Percentiles rank a stretch among this genome's conserved stretches.
phyloP scores from a whole-genome alignment of 1,139 yeast species.

The Pichia sp. region DNA sequence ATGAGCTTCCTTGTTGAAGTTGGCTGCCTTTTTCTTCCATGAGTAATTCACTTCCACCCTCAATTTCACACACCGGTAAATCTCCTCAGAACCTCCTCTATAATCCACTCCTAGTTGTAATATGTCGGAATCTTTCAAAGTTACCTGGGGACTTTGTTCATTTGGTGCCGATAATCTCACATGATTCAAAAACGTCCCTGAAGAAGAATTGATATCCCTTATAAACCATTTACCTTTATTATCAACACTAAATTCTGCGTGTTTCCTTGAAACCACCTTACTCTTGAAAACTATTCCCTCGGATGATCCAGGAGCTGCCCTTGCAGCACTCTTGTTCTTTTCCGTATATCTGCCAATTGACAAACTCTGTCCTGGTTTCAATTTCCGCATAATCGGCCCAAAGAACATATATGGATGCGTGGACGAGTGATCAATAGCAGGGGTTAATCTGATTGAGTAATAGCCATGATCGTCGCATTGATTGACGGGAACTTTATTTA shows the following conservation, averaged over 20 bases:
- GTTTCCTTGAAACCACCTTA: constrained; percentile 87
- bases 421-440: constrained; percentile 78
- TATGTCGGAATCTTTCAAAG: constrained; percentile 76
- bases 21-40: constrained; percentile 79
- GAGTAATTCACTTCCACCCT: constrained; percentile 83
- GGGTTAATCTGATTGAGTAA: constrained; percentile 71
- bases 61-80: constrained; percentile 87
- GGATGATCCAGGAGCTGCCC: constrained; percentile 62
- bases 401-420: constrained; percentile 73
- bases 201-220: constrained; percentile 78
- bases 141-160: constrained; percentile 56
- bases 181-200: constrained; percentile 90
- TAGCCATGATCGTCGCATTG: constrained; percentile 39
- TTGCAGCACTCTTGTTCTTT: constrained; percentile 65
- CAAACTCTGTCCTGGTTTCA: constrained; percentile 54
- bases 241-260: constrained; percentile 74
- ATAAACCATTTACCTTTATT: constrained; percentile 78
- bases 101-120: constrained; percentile 93
- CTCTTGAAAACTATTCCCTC: constrained; percentile 85
- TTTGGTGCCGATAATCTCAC: constrained; percentile 78
- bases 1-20: constrained; percentile 72
- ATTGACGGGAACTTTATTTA: background rate
- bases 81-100: constrained; percentile 92
- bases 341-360: constrained; percentile 84
- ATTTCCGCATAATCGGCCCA: constrained; percentile 72